Base-by-base conservation (phyloP, 257 asterid genomes). In the Agastache rugosa region DNA sequence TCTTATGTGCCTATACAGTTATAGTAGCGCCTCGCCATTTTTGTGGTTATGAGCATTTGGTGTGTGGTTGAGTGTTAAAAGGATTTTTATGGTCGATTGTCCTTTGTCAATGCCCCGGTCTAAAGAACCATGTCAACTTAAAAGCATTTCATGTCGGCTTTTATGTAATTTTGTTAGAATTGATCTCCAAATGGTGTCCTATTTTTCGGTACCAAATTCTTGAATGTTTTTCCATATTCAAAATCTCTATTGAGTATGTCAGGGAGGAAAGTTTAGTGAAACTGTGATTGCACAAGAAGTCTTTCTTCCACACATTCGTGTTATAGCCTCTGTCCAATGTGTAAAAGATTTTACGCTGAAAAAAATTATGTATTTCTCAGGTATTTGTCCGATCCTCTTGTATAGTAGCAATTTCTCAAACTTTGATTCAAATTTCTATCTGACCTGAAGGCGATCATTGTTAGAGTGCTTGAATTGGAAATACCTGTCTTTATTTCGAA, bases 191-290 rank as follows among this genome's bases (percentile, higher is more conserved):
- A 35, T 5, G 31, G 42, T 31, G 23, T 9, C 14, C 20, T 44
- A 5, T 47, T 63, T 20, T 3, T 3, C 9, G 23, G 65, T 61
- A 8, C 39, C 15, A 23, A 39, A 10, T n/a, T 37, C 17, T 2
- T 35, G 2, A 6, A 22, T 37, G 31, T 23, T 37, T 55, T 10
- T 37, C n/a, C 69, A 3, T 63, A 14, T 17, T 67, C 16, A 23
- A 8, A 31, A 31, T 29, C 42, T 29, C 27, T n/a, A 16, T 41
- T 11, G n/a, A 3, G 25, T 4, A 58, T 35, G 31, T 15, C 39
- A 16, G 58, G 58, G 72, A 64, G 66, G 35, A 39, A 63, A 16
- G 66, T 23, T 50, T 54, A 42, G 62, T 67, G 41, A 55, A 64
- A 27, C 29, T 42, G 17, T 11, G 23, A 14, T 17, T 64, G 67